Base-by-base conservation (phyloP, 73 alveolate species). In the Strombidium stylifer region DNA sequence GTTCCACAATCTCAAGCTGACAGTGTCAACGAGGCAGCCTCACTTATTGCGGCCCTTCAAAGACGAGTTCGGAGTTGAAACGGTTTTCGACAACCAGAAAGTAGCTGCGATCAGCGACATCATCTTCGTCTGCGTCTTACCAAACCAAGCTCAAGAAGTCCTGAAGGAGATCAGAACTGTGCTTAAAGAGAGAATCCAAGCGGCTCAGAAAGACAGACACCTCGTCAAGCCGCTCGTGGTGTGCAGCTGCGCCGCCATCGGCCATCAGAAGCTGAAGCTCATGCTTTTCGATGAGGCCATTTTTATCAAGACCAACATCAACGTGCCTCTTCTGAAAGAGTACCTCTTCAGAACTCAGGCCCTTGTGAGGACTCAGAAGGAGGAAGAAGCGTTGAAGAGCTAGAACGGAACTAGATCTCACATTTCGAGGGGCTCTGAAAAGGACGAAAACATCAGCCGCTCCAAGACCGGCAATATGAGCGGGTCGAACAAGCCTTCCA, bases 181-280 rank as follows among this genome's bases (percentile, higher is more conserved):
- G 0, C 37, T 64, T 12, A 55, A 39, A 3, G 62, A 78, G 53
- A 66, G 89, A 78, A 26, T 51, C 32, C 40, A 21, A 28, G 37
- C 31, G 18, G 74, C 74, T 1, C n/a, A 61, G 44, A 66, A 45
- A 20, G 32, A 51, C 45, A 75, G 53, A 42, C 26, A 28, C 24
- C 36, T 28, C 15, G 58, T 49, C 36, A 78, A 78, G 58, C 89
- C 89, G 24, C 41, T 78, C 5, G 26, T 78, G 12, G 42, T 78
- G 10, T 78, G 83, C 26, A 66, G 79, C 6, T 48, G 66, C 26
- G 89, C 89, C n/a, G 89, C 89, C 3, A 69, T 73, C 6, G 89
- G 89, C 8, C 14, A 35, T 10, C 72, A 78, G 0, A 78, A 78
- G 37, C 69, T 78, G 6, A 66, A 58, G 52, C 23, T 78, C 0